phyloP scores from a whole-genome alignment of 2,329 filamentous ascomycete species.

The Talaromyces sp. region DNA sequence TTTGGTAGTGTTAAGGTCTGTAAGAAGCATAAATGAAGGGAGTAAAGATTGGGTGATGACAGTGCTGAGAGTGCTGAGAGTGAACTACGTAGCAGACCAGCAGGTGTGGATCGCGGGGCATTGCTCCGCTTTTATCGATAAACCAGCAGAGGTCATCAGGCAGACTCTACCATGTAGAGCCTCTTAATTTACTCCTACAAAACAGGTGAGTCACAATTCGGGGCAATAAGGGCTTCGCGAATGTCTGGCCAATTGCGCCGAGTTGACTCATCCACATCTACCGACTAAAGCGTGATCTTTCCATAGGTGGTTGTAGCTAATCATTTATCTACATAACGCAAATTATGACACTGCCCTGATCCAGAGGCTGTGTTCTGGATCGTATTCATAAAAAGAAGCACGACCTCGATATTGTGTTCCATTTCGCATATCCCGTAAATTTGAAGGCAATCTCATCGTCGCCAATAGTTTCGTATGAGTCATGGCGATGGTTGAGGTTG shows the following conservation, averaged over 20 bases:
- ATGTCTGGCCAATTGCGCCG: background rate
- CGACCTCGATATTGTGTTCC: background rate
- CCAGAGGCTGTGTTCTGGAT: background rate
- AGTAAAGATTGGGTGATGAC: background rate
- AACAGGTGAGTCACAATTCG: constrained; percentile 1
- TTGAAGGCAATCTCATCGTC: background rate
- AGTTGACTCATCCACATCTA: constrained; percentile 2
- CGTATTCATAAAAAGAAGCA: background rate
- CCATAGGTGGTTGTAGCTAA: background rate
- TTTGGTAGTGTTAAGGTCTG: too few relatives aligned
- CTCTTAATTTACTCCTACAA: background rate
- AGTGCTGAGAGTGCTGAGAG: background rate
- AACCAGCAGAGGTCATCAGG: background rate
- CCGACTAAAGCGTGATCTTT: background rate
- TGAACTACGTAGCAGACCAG: constrained; percentile 2
- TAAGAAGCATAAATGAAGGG: background rate
- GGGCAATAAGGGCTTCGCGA: background rate
- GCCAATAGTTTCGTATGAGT: constrained; percentile 1
- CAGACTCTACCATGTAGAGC: background rate
- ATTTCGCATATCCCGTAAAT: background rate
- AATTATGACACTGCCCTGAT: background rate
- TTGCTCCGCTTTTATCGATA: constrained; percentile 20
- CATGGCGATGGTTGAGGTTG: background rate
- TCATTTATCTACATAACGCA: constrained; percentile 3
- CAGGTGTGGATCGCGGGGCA: constrained; percentile 17